These are phyloP conservation scores for Bigelowiella natans DNA, from an alignment of 78 protist genomes.

Conservation along the genomic window DNA sequence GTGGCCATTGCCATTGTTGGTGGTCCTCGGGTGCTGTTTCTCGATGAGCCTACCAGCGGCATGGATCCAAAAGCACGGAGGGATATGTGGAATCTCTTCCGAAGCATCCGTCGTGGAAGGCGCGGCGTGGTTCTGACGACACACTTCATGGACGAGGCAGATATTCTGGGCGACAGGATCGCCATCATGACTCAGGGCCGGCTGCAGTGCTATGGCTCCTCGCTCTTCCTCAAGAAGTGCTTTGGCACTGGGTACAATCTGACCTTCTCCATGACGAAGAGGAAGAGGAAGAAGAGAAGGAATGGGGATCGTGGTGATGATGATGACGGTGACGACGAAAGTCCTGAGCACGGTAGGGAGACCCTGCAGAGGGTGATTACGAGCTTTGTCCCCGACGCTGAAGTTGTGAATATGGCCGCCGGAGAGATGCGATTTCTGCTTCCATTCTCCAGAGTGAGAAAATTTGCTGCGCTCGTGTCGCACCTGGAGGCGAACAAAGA, in stretches of 20 bases:
- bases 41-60: constrained; percentile 35
- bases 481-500: background rate
- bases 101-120: too few species aligned
- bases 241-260: background rate
- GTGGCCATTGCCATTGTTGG: constrained; percentile 63
- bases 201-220: background rate
- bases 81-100: constrained; percentile 12
- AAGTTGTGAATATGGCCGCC: background rate
- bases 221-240: background rate
- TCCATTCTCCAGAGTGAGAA: background rate
- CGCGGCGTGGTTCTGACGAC: background rate
- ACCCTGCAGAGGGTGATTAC: too few species aligned
- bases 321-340: too few species aligned
- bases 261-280: too few species aligned
- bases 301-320: too few species aligned
- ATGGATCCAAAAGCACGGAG: background rate
- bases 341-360: too few species aligned
- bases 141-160: background rate
- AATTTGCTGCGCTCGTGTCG: background rate
- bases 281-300: too few species aligned
- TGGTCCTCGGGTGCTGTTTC: constrained; percentile 25
- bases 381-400: background rate
- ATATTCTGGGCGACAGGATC: background rate
- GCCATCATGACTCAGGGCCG: background rate
- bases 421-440: background rate